phyloP scores from a whole-genome alignment of 2,329 filamentous ascomycete species.

The Penicillium sp. region DNA sequence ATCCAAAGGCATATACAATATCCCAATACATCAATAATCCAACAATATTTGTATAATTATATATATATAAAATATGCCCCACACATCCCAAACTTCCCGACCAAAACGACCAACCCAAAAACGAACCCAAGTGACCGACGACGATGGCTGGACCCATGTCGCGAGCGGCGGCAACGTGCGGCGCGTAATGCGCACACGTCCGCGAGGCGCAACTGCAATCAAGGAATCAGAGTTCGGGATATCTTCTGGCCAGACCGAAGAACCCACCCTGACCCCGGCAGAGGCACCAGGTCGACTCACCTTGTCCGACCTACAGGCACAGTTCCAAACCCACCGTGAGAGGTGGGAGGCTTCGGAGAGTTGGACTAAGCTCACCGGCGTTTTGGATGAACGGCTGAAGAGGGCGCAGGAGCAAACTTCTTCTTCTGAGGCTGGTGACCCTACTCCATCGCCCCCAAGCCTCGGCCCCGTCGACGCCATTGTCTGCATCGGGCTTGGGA shows the following conservation, averaged over 20 bases:
- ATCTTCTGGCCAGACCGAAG: not conserved
- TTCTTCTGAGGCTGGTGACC: not conserved
- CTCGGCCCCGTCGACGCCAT: constrained; percentile 27
- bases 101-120: constrained; percentile 32
- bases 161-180: constrained; percentile 33
- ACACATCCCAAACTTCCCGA: constrained; percentile 34
- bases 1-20: not conserved
- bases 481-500: constrained; percentile 44
- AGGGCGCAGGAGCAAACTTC: not conserved
- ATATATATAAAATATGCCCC: constrained; percentile 32
- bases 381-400: constrained; percentile 6
- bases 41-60: not conserved
- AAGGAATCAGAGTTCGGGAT: not conserved
- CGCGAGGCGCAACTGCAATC: not conserved
- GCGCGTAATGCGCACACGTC: constrained; percentile 23
- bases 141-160: constrained; percentile 48
- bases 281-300: constrained; percentile 39
- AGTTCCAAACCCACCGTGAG: constrained; percentile 31
- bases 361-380: constrained; percentile 24
- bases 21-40: too few relatives aligned
- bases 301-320: constrained; percentile 31
- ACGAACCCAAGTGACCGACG: constrained; percentile 40
- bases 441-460: not conserved
- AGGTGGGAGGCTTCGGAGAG: constrained; percentile 34
- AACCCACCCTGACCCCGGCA: constrained; percentile 31